Base-by-base conservation (phyloP, 2,329 filamentous ascomycete genomes). In the Trichophaea hybrida region DNA sequence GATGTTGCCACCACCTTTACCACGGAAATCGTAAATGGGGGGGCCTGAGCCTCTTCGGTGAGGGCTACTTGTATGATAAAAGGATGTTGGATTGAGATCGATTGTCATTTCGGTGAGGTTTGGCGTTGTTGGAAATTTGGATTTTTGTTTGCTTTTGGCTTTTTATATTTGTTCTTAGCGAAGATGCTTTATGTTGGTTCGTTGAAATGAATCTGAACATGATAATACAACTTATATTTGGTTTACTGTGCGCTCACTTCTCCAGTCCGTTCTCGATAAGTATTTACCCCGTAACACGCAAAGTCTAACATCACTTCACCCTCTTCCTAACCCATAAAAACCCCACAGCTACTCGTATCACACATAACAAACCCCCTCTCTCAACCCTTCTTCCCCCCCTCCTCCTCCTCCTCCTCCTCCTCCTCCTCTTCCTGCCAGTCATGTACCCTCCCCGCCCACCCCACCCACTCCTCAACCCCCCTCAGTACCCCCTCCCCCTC, bases 1-100 rank as follows among this genome's bases (percentile, higher is more conserved):
- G 43, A 67, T 66, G 62, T 51, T 68, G 53, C 59, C 69, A 60
- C 67, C 67, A 40, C 59, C 64, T 3, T 44, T 64, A 17, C 67
- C 67, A 33, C 56, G 62, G 48, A 68, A 68, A 37, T 37, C 32
- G 33, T 53, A 37, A 49, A n/a, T 24, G 24, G 24, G 24, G 24
- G 24, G 24, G 24, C 24, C 24, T 24, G 3, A 24, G 24, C 24
- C 24, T 54, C 38, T 15, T 43, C 38, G 12, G 38, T 15, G 3
- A 43, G 38, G 12, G 15, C 38, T 43, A 43, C 24, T 24, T 24
- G 24, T 24, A 24, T 24, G 24, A 24, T 24, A 24, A 24, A 24
- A 24, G 24, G 24, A 24, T 24, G 24, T 3, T 24, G 3, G 24
- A 24, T 24, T 24, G 24, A 24, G 24, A 24, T 24, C 24, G 24